Percentiles rank a stretch among this genome's conserved stretches.
Conservation (phyloP, 495 filamentous ascomycete species). For the Penicillium odoratum region DNA sequence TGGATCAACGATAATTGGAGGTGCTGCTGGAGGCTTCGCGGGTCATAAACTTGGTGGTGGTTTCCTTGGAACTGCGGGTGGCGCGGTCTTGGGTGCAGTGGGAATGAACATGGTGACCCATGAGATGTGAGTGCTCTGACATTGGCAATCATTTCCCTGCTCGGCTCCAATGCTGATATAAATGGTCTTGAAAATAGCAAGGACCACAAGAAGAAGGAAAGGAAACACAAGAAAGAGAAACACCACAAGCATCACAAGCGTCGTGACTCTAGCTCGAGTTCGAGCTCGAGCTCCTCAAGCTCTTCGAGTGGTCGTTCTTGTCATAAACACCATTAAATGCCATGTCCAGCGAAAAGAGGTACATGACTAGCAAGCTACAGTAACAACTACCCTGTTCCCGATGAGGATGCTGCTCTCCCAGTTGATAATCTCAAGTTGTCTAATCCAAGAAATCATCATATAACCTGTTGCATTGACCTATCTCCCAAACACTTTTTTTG, state of each 20-base stretch:
- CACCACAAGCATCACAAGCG: constrained; percentile 5
- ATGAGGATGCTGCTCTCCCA: too few relatives aligned
- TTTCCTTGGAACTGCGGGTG: constrained; percentile 17
- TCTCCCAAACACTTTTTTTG: too few relatives aligned
- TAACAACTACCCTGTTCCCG: too few relatives aligned
- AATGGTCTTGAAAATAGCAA: neutral
- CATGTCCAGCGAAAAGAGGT: neutral
- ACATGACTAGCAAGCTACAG: neutral
- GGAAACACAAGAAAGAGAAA: constrained; percentile 6
- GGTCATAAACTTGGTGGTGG: constrained; percentile 45
- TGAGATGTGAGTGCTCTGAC: neutral
- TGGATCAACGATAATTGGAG: constrained; percentile 33
- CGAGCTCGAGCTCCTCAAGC: constrained; percentile 5
- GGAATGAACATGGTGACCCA: constrained; percentile 12
- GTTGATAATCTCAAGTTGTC: too few relatives aligned
- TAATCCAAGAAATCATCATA: too few relatives aligned
- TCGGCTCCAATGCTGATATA: neutral
- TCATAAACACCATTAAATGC: neutral
- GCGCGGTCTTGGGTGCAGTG: constrained; percentile 5
- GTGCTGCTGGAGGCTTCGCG: constrained; percentile 37
- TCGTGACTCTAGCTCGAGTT: constrained; percentile 4
- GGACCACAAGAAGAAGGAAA: constrained; percentile 5
- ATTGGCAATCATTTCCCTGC: neutral
- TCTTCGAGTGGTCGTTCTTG: neutral
- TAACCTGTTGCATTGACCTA: too few relatives aligned